A percentile compares a stretch with the other conserved stretches of the same genome.
phyloP scores from a whole-genome alignment of 2,329 filamentous ascomycete genomes.

The Dactylellina haptotyla region DNA sequence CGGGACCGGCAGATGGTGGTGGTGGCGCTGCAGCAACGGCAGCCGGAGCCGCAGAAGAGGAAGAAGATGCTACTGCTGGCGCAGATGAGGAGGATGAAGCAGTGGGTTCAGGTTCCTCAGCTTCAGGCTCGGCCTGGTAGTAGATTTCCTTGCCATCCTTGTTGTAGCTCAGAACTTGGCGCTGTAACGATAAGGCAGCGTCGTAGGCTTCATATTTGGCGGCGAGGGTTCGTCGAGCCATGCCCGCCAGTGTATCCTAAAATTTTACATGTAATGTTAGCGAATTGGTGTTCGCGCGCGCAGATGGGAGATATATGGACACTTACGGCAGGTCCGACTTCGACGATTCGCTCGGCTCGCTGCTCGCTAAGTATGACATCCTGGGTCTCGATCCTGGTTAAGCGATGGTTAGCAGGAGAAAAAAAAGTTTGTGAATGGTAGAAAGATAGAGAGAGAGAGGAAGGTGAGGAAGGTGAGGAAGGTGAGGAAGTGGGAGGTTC shows the following conservation, averaged over 20 bases:
- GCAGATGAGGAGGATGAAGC: conserved; percentile 64
- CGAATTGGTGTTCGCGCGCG: background rate
- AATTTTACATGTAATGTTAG: background rate
- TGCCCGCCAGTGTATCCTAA: conserved; percentile 87
- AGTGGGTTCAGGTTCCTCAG: conserved; percentile 81
- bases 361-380: conserved; percentile 99
- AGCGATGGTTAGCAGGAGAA: conserved; percentile 10
- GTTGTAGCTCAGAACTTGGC: conserved; percentile 99
- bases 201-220: conserved; percentile 99
- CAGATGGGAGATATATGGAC: background rate
- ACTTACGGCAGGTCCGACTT: conserved; percentile 81
- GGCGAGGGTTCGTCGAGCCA: conserved; percentile 94
- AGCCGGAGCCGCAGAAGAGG: conserved; percentile 63
- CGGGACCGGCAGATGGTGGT: conserved; percentile 80
- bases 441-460: conserved; percentile 28
- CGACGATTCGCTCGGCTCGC: conserved; percentile 94
- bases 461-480: conserved; percentile 11
- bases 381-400: conserved; percentile 83
- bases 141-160: conserved; percentile 99
- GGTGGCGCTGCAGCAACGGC: conserved; percentile 68
- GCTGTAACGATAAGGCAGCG: conserved; percentile 92
- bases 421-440: background rate
- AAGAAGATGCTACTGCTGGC: conserved; percentile 61
- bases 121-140: conserved; percentile 94
- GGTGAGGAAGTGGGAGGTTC: no score